Evolutionary conservation across 2,329 filamentous ascomycete species (phyloP), one percentile per base, ranked within the genome.

Genomic region (Claviceps paspali): DNA sequence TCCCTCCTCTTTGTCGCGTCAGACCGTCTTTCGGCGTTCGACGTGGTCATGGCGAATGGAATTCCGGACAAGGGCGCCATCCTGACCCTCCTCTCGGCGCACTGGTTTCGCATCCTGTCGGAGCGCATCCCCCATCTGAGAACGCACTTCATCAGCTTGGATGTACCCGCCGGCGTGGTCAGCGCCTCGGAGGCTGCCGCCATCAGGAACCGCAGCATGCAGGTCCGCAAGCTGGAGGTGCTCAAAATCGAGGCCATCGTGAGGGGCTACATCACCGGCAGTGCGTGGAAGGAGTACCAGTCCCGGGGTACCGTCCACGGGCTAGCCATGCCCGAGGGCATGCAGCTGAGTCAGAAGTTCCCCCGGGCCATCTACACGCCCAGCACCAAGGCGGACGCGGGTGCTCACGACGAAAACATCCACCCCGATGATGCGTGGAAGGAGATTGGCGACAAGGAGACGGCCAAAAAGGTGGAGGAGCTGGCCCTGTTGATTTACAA

Each of bases 11-110:
- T 94, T 54, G 76, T 87, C 38, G 80, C 83, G 18, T 82, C 83
- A 11, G 87, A 95, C 63, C 80, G 91, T 47, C 91, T 95, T 56
- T 94, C 85, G 18, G 91, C 91, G 39, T 96, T 88, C 66, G 88
- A 96, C 69, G 85, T 92, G 49, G 76, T 93, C 49, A 77, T 93
- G 68, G 64, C 73, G 50, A 95, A 91, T 49, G 64, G 64, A 45
- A 63, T 71, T 35, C 62, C 64, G 32, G 52, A 62, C 52, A 75
- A 75, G 61, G 71, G 71, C 46, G 54, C 56, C 41, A 58, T 73
- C 36, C 59, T 73, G 35, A 68, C 63, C 21, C 51, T 55, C 33
- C 47, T 59, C 27, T 63, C 60, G 2, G 51, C 64, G 11, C 64
- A 70, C 49, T 76, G 70, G 70, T 74, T 76, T 56, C 49, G 54